These are phyloP conservation scores for Zoysia matrella DNA, from an alignment of 202 grass and related monocot species.

Conservation along the genomic window DNA sequence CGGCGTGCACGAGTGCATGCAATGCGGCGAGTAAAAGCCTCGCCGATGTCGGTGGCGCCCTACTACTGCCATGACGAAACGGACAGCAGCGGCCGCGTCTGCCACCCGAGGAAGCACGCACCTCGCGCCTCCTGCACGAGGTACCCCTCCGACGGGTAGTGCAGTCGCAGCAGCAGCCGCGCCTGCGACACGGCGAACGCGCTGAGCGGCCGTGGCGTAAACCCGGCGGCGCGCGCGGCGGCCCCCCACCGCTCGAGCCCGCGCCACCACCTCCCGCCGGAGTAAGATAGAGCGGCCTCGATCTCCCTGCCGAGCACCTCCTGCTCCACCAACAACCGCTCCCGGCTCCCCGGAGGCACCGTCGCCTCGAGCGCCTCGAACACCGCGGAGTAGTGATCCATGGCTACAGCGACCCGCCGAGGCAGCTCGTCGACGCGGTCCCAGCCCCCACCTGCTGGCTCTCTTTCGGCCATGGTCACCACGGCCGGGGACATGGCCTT, in stretches of 20 bases:
- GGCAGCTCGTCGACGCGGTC: conserved; percentile 53
- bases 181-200: conserved; percentile 82
- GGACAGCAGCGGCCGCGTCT: conserved; percentile 69
- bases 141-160: conserved; percentile 95
- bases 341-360: conserved; percentile 73
- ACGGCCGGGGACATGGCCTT: conserved; percentile 74
- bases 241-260: conserved; percentile 67
- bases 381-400: conserved; percentile 80
- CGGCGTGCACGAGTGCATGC: no score
- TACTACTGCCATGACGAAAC: conserved; percentile 82
- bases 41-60: background rate
- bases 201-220: conserved; percentile 62
- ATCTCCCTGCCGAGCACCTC: conserved; percentile 77
- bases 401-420: conserved; percentile 48
- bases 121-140: conserved; percentile 71
- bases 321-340: conserved; percentile 81
- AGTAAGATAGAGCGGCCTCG: conserved; percentile 49
- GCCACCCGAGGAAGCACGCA: conserved; percentile 78
- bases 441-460: conserved; percentile 29
- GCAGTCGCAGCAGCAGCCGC: conserved; percentile 74
- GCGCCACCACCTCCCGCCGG: conserved; percentile 43
- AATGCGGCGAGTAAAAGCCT: background rate
- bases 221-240: conserved; percentile 51
- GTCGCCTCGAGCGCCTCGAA: conserved; percentile 95
- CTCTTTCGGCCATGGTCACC: conserved; percentile 83